Evolutionary conservation across 2,329 filamentous ascomycete genomes (phyloP), one percentile per base, ranked within the genome.

Genomic region (Paecilomyces fulvus): DNA sequence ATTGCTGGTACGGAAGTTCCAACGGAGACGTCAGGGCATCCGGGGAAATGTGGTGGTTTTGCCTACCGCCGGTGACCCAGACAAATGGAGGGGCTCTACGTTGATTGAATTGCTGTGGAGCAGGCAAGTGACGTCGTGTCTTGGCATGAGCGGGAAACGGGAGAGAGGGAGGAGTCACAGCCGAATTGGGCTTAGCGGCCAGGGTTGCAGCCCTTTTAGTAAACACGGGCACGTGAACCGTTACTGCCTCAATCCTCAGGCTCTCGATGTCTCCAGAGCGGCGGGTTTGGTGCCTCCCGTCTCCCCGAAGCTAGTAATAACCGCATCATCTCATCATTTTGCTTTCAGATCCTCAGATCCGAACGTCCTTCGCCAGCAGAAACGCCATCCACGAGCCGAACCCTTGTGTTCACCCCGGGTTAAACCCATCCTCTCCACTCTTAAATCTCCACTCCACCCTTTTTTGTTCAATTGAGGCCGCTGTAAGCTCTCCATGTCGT

Each of bases 311-410:
- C 50, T 56, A 53, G 55, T 55, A 64, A 62, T 60, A 62, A 61
- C 61, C 67, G 67, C 67, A 68, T 59, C 64, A 70, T 65, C 64
- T 70, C 68, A 65, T 61, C 61, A 69, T 63, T 63, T 64, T 61
- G 65, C 8, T 64, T 60, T 65, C 63, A 61, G 48, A 23, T 49
- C 21, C 48, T 28, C 55, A 55, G 53, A 55, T 48, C 46, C 54
- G 50, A 33, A 33, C 48, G 53, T 54, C 49, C 54, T 51, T 51
- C 53, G 46, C 53, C 58, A 33, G 51, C 53, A 53, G 52, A 53
- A 6, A 23, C 51, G 54, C 48, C 70, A 65, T 65, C 62, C 58
- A 63, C 68, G 68, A 72, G 67, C 67, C 62, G 58, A 65, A 60
- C 62, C 65, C 60, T 61, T 70, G 64, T 61, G 64, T 59, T 52